Evolutionary conservation across 805 yeast genomes (phyloP).

Genomic region (Nakazawaea ambrosiae): DNA sequence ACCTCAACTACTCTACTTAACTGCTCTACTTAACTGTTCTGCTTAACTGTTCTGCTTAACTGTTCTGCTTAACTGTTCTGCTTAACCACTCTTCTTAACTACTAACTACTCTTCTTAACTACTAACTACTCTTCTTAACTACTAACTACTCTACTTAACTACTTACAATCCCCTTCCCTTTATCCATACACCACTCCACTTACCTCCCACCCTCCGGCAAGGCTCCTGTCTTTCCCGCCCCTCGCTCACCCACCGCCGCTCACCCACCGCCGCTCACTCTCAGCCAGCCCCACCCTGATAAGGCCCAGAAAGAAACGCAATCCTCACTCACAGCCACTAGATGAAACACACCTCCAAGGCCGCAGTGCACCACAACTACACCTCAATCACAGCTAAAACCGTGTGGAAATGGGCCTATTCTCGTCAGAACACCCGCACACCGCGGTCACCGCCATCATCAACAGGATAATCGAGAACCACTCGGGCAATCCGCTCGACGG

Average conservation of each 20-base stretch:
- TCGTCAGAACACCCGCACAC: constrained; percentile 55
- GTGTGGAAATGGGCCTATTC: constrained; percentile 47
- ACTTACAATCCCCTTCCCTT: neutral
- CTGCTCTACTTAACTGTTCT: neutral
- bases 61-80: neutral
- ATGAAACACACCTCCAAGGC: too few species aligned
- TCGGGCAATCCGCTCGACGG: constrained; percentile 36
- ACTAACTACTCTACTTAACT: too few species aligned
- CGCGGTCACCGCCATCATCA: constrained; percentile 59
- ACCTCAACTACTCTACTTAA: neutral
- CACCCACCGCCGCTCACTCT: too few species aligned
- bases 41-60: neutral
- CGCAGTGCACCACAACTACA: too few species aligned
- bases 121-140: too few species aligned
- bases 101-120: neutral
- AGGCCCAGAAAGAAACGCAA: too few species aligned
- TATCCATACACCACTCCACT: neutral
- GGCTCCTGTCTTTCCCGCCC: too few species aligned
- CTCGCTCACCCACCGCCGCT: too few species aligned
- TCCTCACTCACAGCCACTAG: too few species aligned
- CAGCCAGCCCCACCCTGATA: too few species aligned
- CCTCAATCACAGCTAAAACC: too few species aligned
- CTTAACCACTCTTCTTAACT: neutral
- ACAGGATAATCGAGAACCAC: constrained; percentile 37
- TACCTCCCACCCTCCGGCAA: too few species aligned